phyloP scores from a whole-genome alignment of 2,329 filamentous ascomycete species.

The Colletotrichum falcatum region DNA sequence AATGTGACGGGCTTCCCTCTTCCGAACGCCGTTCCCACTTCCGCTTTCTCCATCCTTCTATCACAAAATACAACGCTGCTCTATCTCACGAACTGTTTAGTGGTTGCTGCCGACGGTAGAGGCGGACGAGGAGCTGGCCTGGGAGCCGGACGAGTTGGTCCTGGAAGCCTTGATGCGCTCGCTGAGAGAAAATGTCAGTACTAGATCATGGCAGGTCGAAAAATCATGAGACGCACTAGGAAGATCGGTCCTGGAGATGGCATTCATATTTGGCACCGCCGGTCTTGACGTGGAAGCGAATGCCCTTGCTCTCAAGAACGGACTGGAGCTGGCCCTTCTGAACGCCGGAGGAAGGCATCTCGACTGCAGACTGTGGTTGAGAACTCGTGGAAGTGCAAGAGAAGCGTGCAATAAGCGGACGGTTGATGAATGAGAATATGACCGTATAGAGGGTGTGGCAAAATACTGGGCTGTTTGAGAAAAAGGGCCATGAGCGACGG shows the following conservation, averaged over 20 bases:
- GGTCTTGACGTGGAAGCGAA: conserved; percentile 61
- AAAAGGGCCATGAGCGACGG: background rate
- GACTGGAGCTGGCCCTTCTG: conserved; percentile 28
- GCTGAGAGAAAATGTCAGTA: conserved; percentile 46
- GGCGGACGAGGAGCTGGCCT: conserved; percentile 44
- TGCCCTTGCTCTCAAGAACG: conserved; percentile 44
- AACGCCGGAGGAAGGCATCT: conserved; percentile 31
- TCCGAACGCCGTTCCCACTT: background rate
- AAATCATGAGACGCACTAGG: conserved; percentile 54
- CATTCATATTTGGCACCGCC: conserved; percentile 54
- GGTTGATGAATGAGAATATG: background rate
- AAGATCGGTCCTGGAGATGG: conserved; percentile 57
- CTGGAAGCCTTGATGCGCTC: conserved; percentile 56
- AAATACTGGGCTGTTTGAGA: background rate
- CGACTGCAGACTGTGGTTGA: background rate
- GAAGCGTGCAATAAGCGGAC: background rate
- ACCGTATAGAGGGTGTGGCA: background rate
- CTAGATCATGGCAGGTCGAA: background rate
- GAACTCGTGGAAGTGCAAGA: background rate
- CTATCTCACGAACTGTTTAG: background rate
- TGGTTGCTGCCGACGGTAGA: conserved; percentile 45
- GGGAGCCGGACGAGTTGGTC: conserved; percentile 52
- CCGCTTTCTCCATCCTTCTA: background rate
- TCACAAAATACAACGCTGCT: background rate
- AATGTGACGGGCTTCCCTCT: background rate